A percentile compares a stretch with the other conserved stretches of the same genome.
Conservation (phyloP, 1,284 basidiomycete genomes). For the Ustilago nuda region DNA sequence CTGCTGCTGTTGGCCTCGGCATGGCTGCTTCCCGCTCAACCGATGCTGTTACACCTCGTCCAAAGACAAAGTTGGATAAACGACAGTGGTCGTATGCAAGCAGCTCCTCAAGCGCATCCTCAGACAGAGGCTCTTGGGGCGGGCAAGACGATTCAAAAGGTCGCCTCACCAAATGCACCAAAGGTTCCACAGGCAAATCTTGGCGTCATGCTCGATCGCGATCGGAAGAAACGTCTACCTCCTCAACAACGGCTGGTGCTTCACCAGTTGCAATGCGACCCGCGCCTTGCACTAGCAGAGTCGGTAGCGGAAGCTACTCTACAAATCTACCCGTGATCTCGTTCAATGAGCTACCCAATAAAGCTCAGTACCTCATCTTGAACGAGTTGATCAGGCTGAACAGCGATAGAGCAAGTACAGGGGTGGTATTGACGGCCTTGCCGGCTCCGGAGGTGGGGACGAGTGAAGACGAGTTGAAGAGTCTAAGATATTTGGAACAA, state of each 20-base stretch:
- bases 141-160: constrained; percentile 35
- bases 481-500: constrained; percentile 61
- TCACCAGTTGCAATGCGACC: constrained; percentile 24
- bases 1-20: background rate
- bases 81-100: constrained; percentile 29
- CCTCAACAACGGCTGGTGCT: background rate
- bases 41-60: constrained; percentile 23
- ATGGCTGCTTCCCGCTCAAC: background rate
- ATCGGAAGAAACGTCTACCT: constrained; percentile 23
- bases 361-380: constrained; percentile 67
- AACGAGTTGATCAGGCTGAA: constrained; percentile 67
- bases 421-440: constrained; percentile 66
- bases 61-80: constrained; percentile 20
- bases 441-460: constrained; percentile 67
- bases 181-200: constrained; percentile 19
- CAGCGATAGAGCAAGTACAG: constrained; percentile 52
- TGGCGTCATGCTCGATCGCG: constrained; percentile 30
- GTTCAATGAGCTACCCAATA: constrained; percentile 68
- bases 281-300: background rate
- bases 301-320: constrained; percentile 30
- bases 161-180: constrained; percentile 8
- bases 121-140: constrained; percentile 31
- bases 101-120: constrained; percentile 18
- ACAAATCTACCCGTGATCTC: constrained; percentile 48
- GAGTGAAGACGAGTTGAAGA: constrained; percentile 50